Base-by-base conservation (phyloP, 2,329 filamentous ascomycete species). In the Pseudogymnoascus sp. region DNA sequence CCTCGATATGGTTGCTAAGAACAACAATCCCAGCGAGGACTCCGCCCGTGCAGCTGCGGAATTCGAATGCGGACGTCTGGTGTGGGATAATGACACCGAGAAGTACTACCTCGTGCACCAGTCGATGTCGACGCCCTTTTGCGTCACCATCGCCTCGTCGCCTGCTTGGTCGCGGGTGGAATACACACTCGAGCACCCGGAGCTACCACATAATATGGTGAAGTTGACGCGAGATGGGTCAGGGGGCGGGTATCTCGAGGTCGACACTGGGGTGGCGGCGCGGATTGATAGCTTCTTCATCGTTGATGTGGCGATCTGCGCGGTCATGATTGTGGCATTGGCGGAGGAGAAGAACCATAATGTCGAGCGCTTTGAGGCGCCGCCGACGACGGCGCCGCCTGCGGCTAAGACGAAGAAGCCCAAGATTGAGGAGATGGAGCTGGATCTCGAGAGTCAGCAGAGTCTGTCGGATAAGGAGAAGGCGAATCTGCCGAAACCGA, bases 41-140 rank as follows among this genome's bases (percentile, higher is more conserved):
- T 80, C 87, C 8, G 78, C 86, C 8, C 78, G 86, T 3, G 78
- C 79, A 63, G 82, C 86, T 35, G 87, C 87, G 0, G 84, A 88
- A 70, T 80, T 82, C 33, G 87, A 91, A 74, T 86, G 84, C 67
- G 88, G 85, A 25, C 80, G 86, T 2, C 80, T 92, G 1, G 83
- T 89, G n/a, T 91, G 87, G 82, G 85, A 87, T 69, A 81, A 82
- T 31, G 85, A 87, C 69, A 80, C 77, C 62, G 72, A 74, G 5
- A 80, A 76, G 67, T 80, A 86, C 72, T 87, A 83, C 71, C 76
- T 87, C n/a, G 83, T 82, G 29, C 85, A 87, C 70, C 83, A 83
- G 1, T 81, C 83, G 0, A 77, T 87, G 15, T 80, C 82, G n/a
- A 81, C 82, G 42, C 85, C 85, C 0, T 87, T 87, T 70, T 80